These are phyloP conservation scores for Marasmius sp. DNA, from an alignment of 1,284 basidiomycete genomes.

Conservation along the genomic window DNA sequence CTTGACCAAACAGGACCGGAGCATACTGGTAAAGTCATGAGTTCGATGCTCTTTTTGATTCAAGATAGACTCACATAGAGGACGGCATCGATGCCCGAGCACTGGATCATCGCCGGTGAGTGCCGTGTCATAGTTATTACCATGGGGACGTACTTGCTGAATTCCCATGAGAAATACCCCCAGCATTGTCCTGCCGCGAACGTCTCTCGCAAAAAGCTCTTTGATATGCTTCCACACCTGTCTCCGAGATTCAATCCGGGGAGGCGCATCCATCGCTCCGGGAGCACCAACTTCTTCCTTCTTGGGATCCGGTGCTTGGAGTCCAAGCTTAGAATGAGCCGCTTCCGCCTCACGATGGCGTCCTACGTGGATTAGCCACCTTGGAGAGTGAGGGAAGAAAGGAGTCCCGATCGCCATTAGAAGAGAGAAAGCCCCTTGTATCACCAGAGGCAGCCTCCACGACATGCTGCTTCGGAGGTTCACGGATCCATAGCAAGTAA, in stretches of 20 bases:
- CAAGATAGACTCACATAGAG: constrained; percentile 23
- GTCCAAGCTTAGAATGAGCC: constrained; percentile 29
- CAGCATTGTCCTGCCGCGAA: constrained; percentile 37
- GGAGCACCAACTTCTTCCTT: neutral
- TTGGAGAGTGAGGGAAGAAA: constrained; percentile 53
- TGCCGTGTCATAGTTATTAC: neutral
- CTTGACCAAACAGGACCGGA: constrained; percentile 50
- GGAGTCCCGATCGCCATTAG: constrained; percentile 43
- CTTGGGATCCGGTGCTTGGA: constrained; percentile 17
- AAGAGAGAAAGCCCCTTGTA: constrained; percentile 40
- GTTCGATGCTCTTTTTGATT: constrained; percentile 22
- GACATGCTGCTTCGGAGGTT: constrained; percentile 36
- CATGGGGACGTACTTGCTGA: constrained; percentile 34
- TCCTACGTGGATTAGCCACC: constrained; percentile 48
- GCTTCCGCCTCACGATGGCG: constrained; percentile 38
- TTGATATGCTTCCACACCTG: constrained; percentile 21
- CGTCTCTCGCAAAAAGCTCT: constrained; percentile 28
- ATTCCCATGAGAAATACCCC: constrained; percentile 48
- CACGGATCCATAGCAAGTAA: constrained; percentile 48
- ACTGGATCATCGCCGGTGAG: constrained; percentile 8
- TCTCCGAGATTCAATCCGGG: constrained; percentile 11
- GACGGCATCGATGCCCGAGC: constrained; percentile 38
- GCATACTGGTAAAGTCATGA: constrained; percentile 38
- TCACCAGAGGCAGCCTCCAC: constrained; percentile 48
- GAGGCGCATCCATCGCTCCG: constrained; percentile 29